Evolutionary conservation across 2,329 filamentous ascomycete genomes (phyloP), one percentile per base, ranked within the genome.

Genomic region (Penicillium psychrosexuale): DNA sequence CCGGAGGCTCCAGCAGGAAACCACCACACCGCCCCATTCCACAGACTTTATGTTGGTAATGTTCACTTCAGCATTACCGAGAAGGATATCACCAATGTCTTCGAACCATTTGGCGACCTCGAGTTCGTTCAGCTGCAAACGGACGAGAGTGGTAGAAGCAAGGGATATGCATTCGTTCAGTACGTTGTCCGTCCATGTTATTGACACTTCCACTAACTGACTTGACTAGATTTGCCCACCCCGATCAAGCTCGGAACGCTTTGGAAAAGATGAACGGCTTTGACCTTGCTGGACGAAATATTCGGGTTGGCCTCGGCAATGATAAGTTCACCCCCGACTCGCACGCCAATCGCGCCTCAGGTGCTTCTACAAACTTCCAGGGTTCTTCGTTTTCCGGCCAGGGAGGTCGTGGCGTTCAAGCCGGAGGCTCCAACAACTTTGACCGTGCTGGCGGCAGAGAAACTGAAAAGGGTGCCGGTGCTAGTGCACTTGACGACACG

Each of bases 51-150:
- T 75, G 93, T 99, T 65, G 94, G 94, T 76, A 99, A 99, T 74
- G 97, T 99, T 66, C 94, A 99, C 80, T 99, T 99, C 83, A 97
- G 91, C 73, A 96, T 99, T 73, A 97, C 91, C 71, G 94, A 99
- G 77, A 86, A 88, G 73, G 95, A 99, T 77, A 81, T 99, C 63
- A 88, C 93, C 80, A 91, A 93, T 72, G 91, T 99, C 58, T 99
- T 99, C 75, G 91, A 95, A 77, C 93, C 94, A 1, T 99, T 97
- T 75, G 94, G 94, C 66, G 92, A 96, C 78, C 87, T 99, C 55
- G 94, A 97, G 73, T 97, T 97, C 75, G 92, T 97, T 56, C 92
- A 97, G 72, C 82, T 99, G 55, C 95, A 99, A 75, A 97, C 96
- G 77, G 95, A 99, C 68, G 94, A 97, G 63, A 87, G 84, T 60